phyloP scores from a whole-genome alignment of 1,284 basidiomycete genomes.

The Moniliella sp. region DNA sequence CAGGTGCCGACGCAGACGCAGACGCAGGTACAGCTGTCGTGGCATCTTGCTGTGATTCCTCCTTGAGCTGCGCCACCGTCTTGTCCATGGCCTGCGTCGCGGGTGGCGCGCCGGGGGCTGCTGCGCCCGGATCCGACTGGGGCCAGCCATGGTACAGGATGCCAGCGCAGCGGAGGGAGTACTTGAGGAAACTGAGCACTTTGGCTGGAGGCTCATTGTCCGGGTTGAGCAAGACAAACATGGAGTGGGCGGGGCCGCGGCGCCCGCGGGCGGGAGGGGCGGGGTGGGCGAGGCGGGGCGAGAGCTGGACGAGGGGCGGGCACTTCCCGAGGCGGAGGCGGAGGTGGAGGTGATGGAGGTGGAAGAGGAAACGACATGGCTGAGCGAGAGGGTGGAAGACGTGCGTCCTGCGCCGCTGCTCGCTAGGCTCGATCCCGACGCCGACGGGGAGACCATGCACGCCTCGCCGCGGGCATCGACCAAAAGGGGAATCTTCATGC shows the following conservation, averaged over 20 bases:
- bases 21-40: constrained; percentile 3
- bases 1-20: neutral
- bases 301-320: constrained; percentile 7
- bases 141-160: constrained; percentile 39
- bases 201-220: constrained; percentile 14
- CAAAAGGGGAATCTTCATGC: constrained; percentile 34
- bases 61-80: too few relatives aligned
- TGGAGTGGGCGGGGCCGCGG: constrained; percentile 1
- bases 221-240: constrained; percentile 18
- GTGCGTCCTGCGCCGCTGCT: too few relatives aligned
- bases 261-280: constrained; percentile 7
- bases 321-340: constrained; percentile 6
- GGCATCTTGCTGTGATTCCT: constrained; percentile 22
- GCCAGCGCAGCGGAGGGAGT: constrained; percentile 39
- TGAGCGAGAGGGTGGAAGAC: constrained; percentile 6
- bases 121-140: constrained; percentile 12
- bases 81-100: too few relatives aligned
- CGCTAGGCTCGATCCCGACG: too few relatives aligned
- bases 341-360: constrained; percentile 1
- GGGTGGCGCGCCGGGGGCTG: constrained; percentile 2
- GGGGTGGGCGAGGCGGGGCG: constrained; percentile 4
- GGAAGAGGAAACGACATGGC: too few relatives aligned
- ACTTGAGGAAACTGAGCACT: constrained; percentile 26
- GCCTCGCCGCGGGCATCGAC: constrained; percentile 11
- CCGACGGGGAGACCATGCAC: constrained; percentile 3